Conservation (phyloP, 257 asterid species). For the Nicotiana undulata region DNA sequence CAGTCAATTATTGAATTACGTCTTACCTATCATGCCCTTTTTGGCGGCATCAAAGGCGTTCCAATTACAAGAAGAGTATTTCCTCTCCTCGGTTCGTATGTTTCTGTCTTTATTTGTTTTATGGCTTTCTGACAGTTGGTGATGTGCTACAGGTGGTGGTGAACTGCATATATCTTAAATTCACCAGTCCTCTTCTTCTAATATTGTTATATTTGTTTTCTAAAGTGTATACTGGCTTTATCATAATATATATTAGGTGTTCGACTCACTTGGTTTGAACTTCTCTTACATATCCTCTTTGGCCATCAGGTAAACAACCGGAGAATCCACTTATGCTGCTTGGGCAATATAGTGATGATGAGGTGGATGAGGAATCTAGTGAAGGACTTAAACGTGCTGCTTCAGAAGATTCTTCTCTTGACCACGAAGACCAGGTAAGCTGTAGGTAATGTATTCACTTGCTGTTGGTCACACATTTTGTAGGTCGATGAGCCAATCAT, state of each 20-base stretch:
- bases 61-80: conserved; percentile 46
- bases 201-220: conserved; percentile 17
- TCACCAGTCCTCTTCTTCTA: conserved; percentile 19
- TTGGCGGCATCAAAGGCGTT: conserved; percentile 62
- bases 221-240: neutral
- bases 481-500: neutral
- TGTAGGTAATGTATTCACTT: neutral
- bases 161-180: conserved; percentile 16
- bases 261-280: conserved; percentile 7
- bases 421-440: conserved; percentile 50
- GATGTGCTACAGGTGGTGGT: conserved; percentile 66
- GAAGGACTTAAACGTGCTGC: conserved; percentile 25
- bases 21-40: conserved; percentile 50
- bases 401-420: conserved; percentile 33
- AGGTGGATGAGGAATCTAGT: conserved; percentile 51
- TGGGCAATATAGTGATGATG: conserved; percentile 95
- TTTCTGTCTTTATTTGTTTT: conserved; percentile 61
- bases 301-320: conserved; percentile 49
- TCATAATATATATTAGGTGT: conserved; percentile 13
- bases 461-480: neutral
- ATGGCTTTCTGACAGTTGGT: conserved; percentile 61
- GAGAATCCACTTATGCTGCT: conserved; percentile 82
- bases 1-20: conserved; percentile 67
- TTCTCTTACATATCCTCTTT: conserved; percentile 29
- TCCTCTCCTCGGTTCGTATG: conserved; percentile 90